These are phyloP conservation scores for Pythium vanterpoolii DNA, from an alignment of 352 stramenopile species.

Conservation along the genomic window DNA sequence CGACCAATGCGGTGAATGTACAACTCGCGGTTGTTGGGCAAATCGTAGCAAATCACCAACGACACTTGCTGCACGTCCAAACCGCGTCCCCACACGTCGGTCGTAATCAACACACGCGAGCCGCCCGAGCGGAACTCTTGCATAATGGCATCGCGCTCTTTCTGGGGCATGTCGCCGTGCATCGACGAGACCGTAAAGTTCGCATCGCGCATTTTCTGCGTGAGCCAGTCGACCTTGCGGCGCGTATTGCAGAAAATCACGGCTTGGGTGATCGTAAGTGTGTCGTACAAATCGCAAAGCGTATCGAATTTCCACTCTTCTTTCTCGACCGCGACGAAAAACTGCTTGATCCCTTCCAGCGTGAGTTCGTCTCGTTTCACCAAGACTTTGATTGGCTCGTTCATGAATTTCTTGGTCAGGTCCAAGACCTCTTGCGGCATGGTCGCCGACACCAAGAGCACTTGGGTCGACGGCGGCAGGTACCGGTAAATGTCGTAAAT, in stretches of 20 bases:
- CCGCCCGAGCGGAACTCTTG: slow-evolving; percentile 95
- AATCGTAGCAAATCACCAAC: slow-evolving; percentile 97
- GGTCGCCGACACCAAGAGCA: slow-evolving; percentile 95
- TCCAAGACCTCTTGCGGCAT: slow-evolving; percentile 94
- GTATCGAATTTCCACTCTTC: slow-evolving; percentile 99
- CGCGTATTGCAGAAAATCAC: slow-evolving; percentile 99
- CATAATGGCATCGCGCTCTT: slow-evolving; percentile 94
- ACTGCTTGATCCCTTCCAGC: slow-evolving; percentile 99
- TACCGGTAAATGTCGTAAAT: slow-evolving; percentile 98
- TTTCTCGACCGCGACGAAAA: slow-evolving; percentile 98
- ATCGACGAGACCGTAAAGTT: slow-evolving; percentile 98
- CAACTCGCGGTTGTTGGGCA: slow-evolving; percentile 96
- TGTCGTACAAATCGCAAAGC: slow-evolving; percentile 99
- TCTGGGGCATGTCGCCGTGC: slow-evolving; percentile 97
- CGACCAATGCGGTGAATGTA: slow-evolving; percentile 96
- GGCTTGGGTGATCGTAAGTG: slow-evolving; percentile 98
- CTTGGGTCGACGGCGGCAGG: slow-evolving; percentile 90
- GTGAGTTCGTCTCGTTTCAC: slow-evolving; percentile 98
- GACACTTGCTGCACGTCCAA: slow-evolving; percentile 98
- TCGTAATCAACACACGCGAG: slow-evolving; percentile 96
- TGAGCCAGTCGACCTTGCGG: slow-evolving; percentile 98
- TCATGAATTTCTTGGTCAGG: slow-evolving; percentile 98
- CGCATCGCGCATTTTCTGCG: slow-evolving; percentile 94
- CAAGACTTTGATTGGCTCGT: slow-evolving; percentile 95
- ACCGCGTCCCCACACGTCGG: slow-evolving; percentile 95